Evolutionary conservation across 768 basidiomycete genomes (phyloP).

Genomic region (Paxillus involutus): DNA sequence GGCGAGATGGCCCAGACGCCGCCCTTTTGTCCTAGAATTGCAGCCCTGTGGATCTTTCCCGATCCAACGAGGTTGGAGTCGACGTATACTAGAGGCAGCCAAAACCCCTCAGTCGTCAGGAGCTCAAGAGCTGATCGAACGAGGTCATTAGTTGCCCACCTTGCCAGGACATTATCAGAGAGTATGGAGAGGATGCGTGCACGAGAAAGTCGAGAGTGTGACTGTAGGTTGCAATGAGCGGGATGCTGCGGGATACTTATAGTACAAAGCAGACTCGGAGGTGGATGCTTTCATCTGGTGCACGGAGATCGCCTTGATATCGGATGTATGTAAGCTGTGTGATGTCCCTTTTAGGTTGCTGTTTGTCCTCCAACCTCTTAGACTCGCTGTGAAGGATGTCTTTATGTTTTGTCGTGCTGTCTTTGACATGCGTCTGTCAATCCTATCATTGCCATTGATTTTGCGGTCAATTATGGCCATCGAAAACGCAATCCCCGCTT

Average conservation of each 20-base stretch:
- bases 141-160: slow-evolving; percentile 47
- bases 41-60: slow-evolving; percentile 71
- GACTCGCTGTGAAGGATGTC: too few species aligned
- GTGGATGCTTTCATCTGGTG: neutral
- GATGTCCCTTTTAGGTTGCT: neutral
- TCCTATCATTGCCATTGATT: too few species aligned
- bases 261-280: slow-evolving; percentile 1
- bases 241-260: neutral
- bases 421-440: too few species aligned
- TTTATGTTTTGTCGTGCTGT: too few species aligned
- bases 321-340: slow-evolving; percentile 30
- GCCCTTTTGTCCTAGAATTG: slow-evolving; percentile 36
- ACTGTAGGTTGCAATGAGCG: slow-evolving; percentile 1
- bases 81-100: slow-evolving; percentile 60
- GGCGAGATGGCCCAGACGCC: slow-evolving; percentile 30
- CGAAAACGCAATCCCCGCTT: too few species aligned
- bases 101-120: neutral
- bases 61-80: slow-evolving; percentile 76
- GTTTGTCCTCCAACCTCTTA: too few species aligned
- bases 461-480: too few species aligned
- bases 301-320: slow-evolving; percentile 33
- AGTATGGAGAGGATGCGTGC: neutral
- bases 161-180: slow-evolving; percentile 68
- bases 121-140: slow-evolving; percentile 24
- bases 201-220: slow-evolving; percentile 2